These are phyloP conservation scores for Galerina marginata DNA, from an alignment of 768 basidiomycete species.

Conservation along the genomic window DNA sequence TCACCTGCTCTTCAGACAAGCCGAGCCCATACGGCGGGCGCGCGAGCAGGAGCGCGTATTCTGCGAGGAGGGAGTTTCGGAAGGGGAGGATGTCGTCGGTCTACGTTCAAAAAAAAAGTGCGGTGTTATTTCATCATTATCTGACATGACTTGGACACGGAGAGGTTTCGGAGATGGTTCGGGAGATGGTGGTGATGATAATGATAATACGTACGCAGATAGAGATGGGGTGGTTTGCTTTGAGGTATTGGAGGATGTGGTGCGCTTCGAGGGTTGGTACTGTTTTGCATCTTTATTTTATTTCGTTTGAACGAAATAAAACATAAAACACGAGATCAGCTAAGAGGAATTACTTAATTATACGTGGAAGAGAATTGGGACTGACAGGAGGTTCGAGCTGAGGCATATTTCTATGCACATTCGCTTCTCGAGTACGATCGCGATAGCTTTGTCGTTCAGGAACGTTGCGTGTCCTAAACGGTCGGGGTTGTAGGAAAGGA, in stretches of 20 bases:
- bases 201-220: slow-evolving; percentile 85
- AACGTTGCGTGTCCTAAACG: slow-evolving; percentile 86
- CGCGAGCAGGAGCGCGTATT: slow-evolving; percentile 83
- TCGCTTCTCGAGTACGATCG: slow-evolving; percentile 55
- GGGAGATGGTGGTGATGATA: too few species aligned
- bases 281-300: slow-evolving; percentile 63
- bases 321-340: too few species aligned
- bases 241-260: slow-evolving; percentile 73
- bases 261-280: slow-evolving; percentile 68
- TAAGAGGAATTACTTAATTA: too few species aligned
- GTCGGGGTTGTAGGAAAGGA: slow-evolving; percentile 68
- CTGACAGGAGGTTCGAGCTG: slow-evolving; percentile 77
- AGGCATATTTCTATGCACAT: slow-evolving; percentile 83
- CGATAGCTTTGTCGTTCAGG: slow-evolving; percentile 63
- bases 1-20: slow-evolving; percentile 61
- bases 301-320: too few species aligned
- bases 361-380: slow-evolving; percentile 11
- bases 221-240: slow-evolving; percentile 66
- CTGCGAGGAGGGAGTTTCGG: slow-evolving; percentile 71
- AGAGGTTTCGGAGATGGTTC: not conserved
- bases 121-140: not conserved
- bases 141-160: too few species aligned
- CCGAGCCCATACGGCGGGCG: slow-evolving; percentile 75
- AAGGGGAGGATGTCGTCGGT: slow-evolving; percentile 86
- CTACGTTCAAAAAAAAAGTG: slow-evolving; percentile 39